These are phyloP conservation scores for Xerocomellus intermedius DNA, from an alignment of 768 basidiomycete genomes.

Conservation along the genomic window DNA sequence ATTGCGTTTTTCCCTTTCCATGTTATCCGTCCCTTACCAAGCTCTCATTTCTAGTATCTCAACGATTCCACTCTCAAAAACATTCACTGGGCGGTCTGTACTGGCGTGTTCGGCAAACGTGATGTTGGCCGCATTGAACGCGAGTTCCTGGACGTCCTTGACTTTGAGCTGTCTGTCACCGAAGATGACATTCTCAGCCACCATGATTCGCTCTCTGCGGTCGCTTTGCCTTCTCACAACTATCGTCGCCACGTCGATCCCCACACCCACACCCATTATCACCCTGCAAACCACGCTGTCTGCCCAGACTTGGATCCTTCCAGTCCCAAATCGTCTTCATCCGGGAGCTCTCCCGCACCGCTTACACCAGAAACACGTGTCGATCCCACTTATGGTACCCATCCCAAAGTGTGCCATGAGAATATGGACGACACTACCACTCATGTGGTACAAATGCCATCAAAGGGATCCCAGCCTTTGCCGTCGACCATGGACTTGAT, in stretches of 20 bases:
- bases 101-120: constrained; percentile 77
- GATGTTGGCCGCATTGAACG: constrained; percentile 81
- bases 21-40: constrained; percentile 4
- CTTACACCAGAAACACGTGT: constrained; percentile 29
- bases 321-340: constrained; percentile 39
- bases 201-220: constrained; percentile 35
- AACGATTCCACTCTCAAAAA: constrained; percentile 92
- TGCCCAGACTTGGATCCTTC: constrained; percentile 48
- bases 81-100: constrained; percentile 86
- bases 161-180: constrained; percentile 66
- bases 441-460: constrained; percentile 21
- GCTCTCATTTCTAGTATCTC: constrained; percentile 51
- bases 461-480: constrained; percentile 25
- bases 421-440: constrained; percentile 26
- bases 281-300: constrained; percentile 13
- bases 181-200: constrained; percentile 61
- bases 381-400: constrained; percentile 19
- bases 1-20: constrained; percentile 20
- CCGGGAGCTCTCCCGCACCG: constrained; percentile 34
- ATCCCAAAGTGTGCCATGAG: constrained; percentile 30
- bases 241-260: constrained; percentile 28
- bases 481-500: constrained; percentile 44
- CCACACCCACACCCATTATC: constrained; percentile 20
- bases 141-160: constrained; percentile 77
- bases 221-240: constrained; percentile 26